Evolutionary conservation across 2,329 filamentous ascomycete species (phyloP), one percentile per base, ranked within the genome.

Genomic region (Aspergillus texensis): DNA sequence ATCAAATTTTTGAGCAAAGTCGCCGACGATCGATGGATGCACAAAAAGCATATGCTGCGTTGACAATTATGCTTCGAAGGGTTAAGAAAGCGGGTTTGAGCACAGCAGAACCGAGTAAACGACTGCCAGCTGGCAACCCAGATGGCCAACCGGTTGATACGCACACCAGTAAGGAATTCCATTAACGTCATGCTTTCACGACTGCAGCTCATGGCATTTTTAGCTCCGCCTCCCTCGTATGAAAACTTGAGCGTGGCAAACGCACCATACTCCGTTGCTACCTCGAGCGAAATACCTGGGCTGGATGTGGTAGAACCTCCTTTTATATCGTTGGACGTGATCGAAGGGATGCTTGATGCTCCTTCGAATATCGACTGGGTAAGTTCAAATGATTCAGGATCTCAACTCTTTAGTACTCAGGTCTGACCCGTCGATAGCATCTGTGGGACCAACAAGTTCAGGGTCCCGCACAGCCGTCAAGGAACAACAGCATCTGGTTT

Each of bases 281-380:
- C 45, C 19, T 11, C 59, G 9, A 55, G 46, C 24, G 30, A 52
- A 16, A 53, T 62, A 45, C 48, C 30, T 32, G 59, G 54, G 2
- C 43, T 64, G 55, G 61, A 62, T 12, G 34, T 57, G 6, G 28
- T 57, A 2, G 57, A 67, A 48, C 55, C 65, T 1, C 55, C 61
- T 8, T 65, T 62, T 30, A 52, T 62, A 8, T 62, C 69, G 8
- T 58, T 76, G 6, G 72, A 69, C 24, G 67, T 77, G 0, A 76
- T 77, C 57, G 73, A 71, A 39, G 73, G 73, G 19, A 78, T 78
- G 75, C 67, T 78, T 16, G 72, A 72, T 34, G 66, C 71, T 1
- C 74, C 75, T 11, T 68, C 66, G 39, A 72, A 72, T 60, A 57
- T 77, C 21, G 71, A 78, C 64, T 77, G 75, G 75, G 75, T 77